Evolutionary conservation across 1,284 basidiomycete species (phyloP).

Genomic region (Austroboletus niveus): DNA sequence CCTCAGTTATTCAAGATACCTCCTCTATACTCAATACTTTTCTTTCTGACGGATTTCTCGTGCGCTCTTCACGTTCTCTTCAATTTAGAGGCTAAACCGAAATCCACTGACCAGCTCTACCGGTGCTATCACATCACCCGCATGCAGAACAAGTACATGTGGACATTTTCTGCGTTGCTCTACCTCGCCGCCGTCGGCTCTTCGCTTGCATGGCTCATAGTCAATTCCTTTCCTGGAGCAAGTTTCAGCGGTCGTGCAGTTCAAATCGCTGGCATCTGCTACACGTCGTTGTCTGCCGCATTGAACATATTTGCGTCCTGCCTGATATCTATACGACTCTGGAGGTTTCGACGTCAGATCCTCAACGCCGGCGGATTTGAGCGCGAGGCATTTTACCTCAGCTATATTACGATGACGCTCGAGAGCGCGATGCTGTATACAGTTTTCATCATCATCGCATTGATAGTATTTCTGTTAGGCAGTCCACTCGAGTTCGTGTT

Average conservation of each 20-base stretch:
- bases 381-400: conserved; percentile 17
- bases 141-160: conserved; percentile 2
- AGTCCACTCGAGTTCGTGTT: conserved; percentile 18
- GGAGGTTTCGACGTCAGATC: conserved; percentile 14
- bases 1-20: conserved; percentile 5
- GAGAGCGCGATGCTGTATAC: conserved; percentile 23
- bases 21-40: conserved; percentile 25
- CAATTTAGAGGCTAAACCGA: background rate
- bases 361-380: conserved; percentile 3
- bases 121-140: conserved; percentile 22
- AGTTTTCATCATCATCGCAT: conserved; percentile 9
- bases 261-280: conserved; percentile 15
- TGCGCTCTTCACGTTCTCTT: conserved; percentile 3
- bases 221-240: conserved; percentile 10
- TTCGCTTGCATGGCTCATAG: conserved; percentile 18
- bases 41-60: conserved; percentile 25
- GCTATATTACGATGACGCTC: conserved; percentile 25
- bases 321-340: conserved; percentile 19
- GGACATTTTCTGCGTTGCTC: conserved; percentile 1
- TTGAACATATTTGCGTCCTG: conserved; percentile 15
- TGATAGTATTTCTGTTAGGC: conserved; percentile 16
- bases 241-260: conserved; percentile 9
- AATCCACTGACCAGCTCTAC: conserved; percentile 14
- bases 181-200: conserved; percentile 18
- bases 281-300: conserved; percentile 13